Base-by-base conservation (phyloP, 176 grass and related monocot genomes). In the Triticum monococcum region DNA sequence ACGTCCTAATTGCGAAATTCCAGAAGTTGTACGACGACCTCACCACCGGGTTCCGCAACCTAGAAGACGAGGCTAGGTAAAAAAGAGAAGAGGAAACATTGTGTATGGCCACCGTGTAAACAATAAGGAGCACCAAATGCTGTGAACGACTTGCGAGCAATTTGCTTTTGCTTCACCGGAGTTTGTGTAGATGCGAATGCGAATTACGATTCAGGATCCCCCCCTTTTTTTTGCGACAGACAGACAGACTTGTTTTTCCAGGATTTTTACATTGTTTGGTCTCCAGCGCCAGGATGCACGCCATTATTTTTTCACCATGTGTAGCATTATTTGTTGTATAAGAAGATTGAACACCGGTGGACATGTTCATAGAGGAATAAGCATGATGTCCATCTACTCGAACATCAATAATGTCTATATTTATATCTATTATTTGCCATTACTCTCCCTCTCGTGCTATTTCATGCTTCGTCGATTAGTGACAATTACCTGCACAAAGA, bases 11-110 rank as follows among this genome's bases (percentile, higher is more conserved):
- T 1, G 91, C 64, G 12, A 98, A 98, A 70, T 98, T 98, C 78
- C 82, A 98, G 88, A 93, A 93, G 81, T 43, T 98, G 54, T 90
- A 94, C 16, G 96, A 98, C 1, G 96, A 98, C 75, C 96, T 98
- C 28, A 95, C 89, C 0, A 38, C 74, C 0, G 91, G 93, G 20
- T 98, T 98, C 95, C 93, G 91, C 84, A 98, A 94, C 85, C 83
- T 98, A 36, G 95, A 98, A 87, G 96, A 98, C 23, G 91, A 97
- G 33, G 77, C 86, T 72, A 86, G 95, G 82, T 98, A 80, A 91
- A 86, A n/a, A 74, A 1, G 45, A 20, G 1, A 30, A 22, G 56
- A 59, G 1, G 56, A 59, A 22, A 59, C 43, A 37, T 68, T 86
- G 48, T 89, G 79, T 41, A 84, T 61, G 16, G 16, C 24, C 24